A percentile compares a stretch with the other conserved stretches of the same genome.
Evolutionary conservation across 2,329 filamentous ascomycete species (phyloP).

Genomic region (Neonectria sp.): DNA sequence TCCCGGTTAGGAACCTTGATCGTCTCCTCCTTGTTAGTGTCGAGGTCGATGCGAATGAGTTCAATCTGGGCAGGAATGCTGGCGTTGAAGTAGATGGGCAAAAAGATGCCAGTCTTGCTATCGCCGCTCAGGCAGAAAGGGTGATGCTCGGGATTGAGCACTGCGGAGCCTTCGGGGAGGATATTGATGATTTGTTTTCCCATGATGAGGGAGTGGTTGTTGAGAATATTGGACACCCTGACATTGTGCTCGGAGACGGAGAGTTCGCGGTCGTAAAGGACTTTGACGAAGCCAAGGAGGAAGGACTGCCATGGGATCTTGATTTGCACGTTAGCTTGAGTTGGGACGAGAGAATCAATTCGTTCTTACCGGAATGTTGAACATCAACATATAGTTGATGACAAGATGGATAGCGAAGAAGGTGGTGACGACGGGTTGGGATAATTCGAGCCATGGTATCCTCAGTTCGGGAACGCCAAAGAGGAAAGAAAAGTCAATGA

Average conservation of each 20-base stretch:
- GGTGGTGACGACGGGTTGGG: constrained; percentile 78
- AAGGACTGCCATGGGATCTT: constrained; percentile 82
- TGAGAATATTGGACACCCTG: constrained; percentile 87
- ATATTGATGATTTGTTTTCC: constrained; percentile 99
- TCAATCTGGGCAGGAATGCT: constrained; percentile 92
- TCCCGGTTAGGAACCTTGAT: constrained; percentile 83
- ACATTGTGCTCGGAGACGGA: constrained; percentile 95
- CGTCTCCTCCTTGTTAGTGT: constrained; percentile 84
- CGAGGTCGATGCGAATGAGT: constrained; percentile 87
- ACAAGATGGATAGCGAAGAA: constrained; percentile 81
- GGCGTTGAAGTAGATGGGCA: constrained; percentile 95
- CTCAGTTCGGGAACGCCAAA: constrained; percentile 89
- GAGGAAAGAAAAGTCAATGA: constrained; percentile 88
- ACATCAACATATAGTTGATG: constrained; percentile 91
- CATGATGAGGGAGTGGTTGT: constrained; percentile 94
- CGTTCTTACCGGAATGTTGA: constrained; percentile 79
- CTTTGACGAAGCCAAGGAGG: constrained; percentile 80
- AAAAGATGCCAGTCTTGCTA: constrained; percentile 70
- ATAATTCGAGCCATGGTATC: constrained; percentile 98
- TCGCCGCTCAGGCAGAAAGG: constrained; percentile 85
- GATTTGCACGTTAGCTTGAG: constrained; percentile 26
- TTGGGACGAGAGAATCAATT: too few relatives aligned
- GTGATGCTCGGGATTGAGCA: constrained; percentile 85
- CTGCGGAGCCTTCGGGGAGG: constrained; percentile 93
- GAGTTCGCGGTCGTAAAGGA: constrained; percentile 93